Evolutionary conservation across 192 early-diverging fungal genomes (phyloP).

Genomic region (Endogone sp.): DNA sequence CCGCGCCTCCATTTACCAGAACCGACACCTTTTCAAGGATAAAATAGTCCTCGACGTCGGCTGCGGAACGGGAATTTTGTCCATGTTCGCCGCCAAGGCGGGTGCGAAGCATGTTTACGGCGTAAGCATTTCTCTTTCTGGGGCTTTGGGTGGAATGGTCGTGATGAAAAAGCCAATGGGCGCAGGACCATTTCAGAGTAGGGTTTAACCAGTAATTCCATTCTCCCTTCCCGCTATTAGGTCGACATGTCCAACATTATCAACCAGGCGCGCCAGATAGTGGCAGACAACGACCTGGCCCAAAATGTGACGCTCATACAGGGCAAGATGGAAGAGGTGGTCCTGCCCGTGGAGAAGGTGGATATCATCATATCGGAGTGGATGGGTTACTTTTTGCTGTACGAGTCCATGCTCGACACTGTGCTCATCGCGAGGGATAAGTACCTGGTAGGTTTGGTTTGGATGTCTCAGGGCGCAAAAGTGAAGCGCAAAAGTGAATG

Average conservation of each 20-base stretch:
- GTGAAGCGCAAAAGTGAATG: too few species aligned
- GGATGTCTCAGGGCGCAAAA: too few species aligned
- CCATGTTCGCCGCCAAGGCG: conserved; percentile 99
- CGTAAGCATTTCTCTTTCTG: conserved; percentile 38
- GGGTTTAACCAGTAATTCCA: background rate
- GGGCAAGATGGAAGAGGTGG: conserved; percentile 98
- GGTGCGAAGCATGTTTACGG: conserved; percentile 94
- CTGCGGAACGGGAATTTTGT: conserved; percentile 97
- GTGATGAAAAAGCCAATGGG: too few species aligned
- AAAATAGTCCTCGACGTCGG: conserved; percentile 99
- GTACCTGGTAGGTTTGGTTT: conserved; percentile 52
- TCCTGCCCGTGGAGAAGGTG: conserved; percentile 89
- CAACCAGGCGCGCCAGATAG: conserved; percentile 89
- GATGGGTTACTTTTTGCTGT: conserved; percentile 99
- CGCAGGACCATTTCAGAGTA: too few species aligned
- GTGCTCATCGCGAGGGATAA: conserved; percentile 94
- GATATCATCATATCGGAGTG: conserved; percentile 99
- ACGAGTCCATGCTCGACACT: conserved; percentile 99
- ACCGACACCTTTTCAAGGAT: conserved; percentile 93
- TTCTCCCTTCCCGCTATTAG: conserved; percentile 13
- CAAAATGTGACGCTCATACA: conserved; percentile 86
- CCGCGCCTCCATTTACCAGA: conserved; percentile 92
- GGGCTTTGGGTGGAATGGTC: too few species aligned
- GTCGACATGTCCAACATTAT: conserved; percentile 98
- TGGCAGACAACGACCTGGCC: conserved; percentile 90